Evolutionary conservation across 441 rosid genomes (phyloP).

Genomic region (Populus hybrid): DNA sequence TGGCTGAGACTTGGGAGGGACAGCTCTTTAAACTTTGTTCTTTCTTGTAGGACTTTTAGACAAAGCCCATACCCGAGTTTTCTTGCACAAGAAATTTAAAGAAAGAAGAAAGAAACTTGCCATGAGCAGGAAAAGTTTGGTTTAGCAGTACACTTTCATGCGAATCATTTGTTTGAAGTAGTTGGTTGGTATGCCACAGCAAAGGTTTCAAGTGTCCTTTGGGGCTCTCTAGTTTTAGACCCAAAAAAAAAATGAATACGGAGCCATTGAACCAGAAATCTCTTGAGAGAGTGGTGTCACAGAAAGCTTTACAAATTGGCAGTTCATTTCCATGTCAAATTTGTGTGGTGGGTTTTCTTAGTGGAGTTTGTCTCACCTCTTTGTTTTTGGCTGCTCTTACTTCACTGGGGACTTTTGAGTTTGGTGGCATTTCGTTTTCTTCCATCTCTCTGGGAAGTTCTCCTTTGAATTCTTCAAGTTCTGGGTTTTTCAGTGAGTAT

Average conservation of each 20-base stretch:
- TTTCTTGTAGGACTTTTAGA: constrained; percentile 15
- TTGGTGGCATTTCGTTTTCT: constrained; percentile 52
- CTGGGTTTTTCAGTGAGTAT: constrained; percentile 48
- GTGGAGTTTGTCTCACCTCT: constrained; percentile 84
- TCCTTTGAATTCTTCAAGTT: constrained; percentile 55
- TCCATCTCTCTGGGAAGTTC: constrained; percentile 39
- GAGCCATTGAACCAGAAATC: constrained; percentile 52
- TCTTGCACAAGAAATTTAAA: constrained; percentile 7
- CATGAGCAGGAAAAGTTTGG: neutral
- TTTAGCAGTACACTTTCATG: constrained; percentile 22
- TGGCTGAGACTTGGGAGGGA: constrained; percentile 28
- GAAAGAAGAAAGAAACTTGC: constrained; percentile 4
- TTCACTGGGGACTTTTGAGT: constrained; percentile 61
- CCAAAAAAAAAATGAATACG: constrained; percentile 20
- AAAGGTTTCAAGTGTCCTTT: constrained; percentile 2
- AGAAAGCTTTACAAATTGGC: constrained; percentile 80
- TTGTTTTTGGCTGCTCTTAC: constrained; percentile 80
- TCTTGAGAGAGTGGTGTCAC: constrained; percentile 77
- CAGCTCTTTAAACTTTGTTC: constrained; percentile 21
- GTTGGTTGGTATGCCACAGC: constrained; percentile 16
- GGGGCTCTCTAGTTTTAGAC: neutral
- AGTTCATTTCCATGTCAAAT: constrained; percentile 88
- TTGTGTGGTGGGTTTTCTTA: constrained; percentile 82
- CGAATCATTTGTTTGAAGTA: constrained; percentile 21
- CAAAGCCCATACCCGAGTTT: constrained; percentile 12